phyloP scores from a whole-genome alignment of 495 filamentous ascomycete species.

The Penicillium psychrofluorescens region DNA sequence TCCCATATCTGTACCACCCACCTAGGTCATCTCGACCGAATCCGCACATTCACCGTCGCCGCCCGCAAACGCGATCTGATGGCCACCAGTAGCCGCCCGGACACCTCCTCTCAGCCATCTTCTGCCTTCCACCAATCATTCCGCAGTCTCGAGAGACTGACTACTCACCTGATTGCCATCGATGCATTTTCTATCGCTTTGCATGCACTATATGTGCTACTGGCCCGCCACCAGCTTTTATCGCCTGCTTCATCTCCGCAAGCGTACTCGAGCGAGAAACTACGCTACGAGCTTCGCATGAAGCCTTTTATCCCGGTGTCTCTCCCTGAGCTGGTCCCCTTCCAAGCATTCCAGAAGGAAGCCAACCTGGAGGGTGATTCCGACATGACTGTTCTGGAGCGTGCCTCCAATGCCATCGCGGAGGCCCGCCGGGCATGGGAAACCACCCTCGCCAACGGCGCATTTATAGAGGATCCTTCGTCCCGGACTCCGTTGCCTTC shows the following conservation, averaged over 20 bases:
- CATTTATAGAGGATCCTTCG: constrained; percentile 22
- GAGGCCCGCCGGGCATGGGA: constrained; percentile 62
- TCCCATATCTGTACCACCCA: constrained; percentile 43
- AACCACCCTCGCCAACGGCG: constrained; percentile 38
- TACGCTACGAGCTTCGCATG: constrained; percentile 86
- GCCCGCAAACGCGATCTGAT: constrained; percentile 24
- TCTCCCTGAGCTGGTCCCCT: constrained; percentile 64
- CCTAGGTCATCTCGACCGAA: constrained; percentile 58
- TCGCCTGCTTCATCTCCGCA: constrained; percentile 42
- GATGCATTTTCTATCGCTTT: constrained; percentile 67
- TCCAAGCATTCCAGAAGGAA: constrained; percentile 47
- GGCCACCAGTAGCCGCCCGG: background rate
- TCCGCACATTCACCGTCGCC: constrained; percentile 51
- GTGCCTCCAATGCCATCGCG: constrained; percentile 51
- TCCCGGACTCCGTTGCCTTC: constrained; percentile 34
- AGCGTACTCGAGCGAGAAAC: constrained; percentile 60
- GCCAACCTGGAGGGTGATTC: constrained; percentile 33
- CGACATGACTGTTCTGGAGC: constrained; percentile 44
- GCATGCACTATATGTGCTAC: constrained; percentile 56
- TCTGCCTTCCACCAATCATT: constrained; percentile 45
- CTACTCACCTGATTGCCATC: constrained; percentile 61
- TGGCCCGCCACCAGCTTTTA: constrained; percentile 55
- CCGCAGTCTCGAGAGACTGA: constrained; percentile 50
- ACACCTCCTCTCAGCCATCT: constrained; percentile 15
- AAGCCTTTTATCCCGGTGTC: constrained; percentile 70